Percentiles rank a stretch among this genome's conserved stretches.
Conservation (phyloP, 768 basidiomycete species). For the Paxillus ammoniavirescens region DNA sequence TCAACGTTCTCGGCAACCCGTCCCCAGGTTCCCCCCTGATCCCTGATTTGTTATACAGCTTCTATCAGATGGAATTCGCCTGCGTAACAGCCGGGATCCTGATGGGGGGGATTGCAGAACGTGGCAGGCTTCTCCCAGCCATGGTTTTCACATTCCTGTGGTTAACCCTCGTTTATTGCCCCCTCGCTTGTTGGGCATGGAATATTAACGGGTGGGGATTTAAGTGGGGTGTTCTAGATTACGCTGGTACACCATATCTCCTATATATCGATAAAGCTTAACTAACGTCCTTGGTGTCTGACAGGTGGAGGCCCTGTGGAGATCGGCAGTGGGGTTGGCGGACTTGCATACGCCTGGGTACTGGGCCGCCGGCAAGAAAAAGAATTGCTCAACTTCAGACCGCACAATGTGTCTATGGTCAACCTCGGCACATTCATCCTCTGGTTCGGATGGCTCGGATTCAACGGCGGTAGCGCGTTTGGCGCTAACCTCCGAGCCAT, state of each 20-base stretch:
- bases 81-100: conserved; percentile 78
- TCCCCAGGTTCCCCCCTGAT: conserved; percentile 80
- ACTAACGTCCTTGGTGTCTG: background rate
- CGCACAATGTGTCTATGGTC: conserved; percentile 85
- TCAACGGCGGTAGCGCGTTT: conserved; percentile 89
- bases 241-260: conserved; percentile 57
- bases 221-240: conserved; percentile 84
- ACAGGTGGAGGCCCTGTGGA: conserved; percentile 85
- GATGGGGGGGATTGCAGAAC: conserved; percentile 82
- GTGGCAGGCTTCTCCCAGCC: conserved; percentile 78
- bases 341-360: conserved; percentile 84
- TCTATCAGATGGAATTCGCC: conserved; percentile 87
- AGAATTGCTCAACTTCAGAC: conserved; percentile 76
- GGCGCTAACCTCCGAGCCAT: conserved; percentile 86
- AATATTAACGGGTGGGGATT: conserved; percentile 79
- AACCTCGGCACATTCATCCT: conserved; percentile 81
- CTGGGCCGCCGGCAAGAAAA: conserved; percentile 77
- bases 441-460: conserved; percentile 89
- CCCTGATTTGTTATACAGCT: conserved; percentile 79
- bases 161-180: conserved; percentile 87
- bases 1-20: conserved; percentile 65
- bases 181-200: conserved; percentile 87
- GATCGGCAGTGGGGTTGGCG: conserved; percentile 81
- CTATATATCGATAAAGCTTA: conserved; percentile 5
- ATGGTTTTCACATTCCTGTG: conserved; percentile 82